A percentile compares a stretch with the other conserved stretches of the same genome.
Conservation (phyloP, 2,329 filamentous ascomycete species). For the Hypoxylon sp. region DNA sequence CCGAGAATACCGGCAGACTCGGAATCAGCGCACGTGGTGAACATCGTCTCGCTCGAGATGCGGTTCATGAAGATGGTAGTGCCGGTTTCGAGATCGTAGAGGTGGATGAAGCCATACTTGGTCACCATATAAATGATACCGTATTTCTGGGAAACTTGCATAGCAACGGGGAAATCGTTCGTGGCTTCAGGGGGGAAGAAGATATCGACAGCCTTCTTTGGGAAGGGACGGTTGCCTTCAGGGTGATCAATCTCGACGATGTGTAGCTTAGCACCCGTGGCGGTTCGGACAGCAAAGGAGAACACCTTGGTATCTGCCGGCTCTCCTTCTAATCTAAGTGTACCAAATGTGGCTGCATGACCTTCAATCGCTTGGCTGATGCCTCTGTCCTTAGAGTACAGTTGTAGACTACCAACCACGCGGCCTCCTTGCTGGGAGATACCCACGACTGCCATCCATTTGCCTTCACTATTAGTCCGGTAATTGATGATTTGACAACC, state of each 20-base stretch:
- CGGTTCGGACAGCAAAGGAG: constrained; percentile 93
- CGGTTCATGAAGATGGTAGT: constrained; percentile 99
- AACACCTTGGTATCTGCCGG: constrained; percentile 95
- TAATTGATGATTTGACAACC: constrained; percentile 99
- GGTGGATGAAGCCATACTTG: constrained; percentile 98
- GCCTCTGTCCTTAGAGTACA: constrained; percentile 95
- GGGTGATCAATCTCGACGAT: constrained; percentile 98
- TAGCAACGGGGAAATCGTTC: constrained; percentile 97
- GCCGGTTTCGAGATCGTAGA: constrained; percentile 97
- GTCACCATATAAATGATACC: constrained; percentile 97
- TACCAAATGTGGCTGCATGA: constrained; percentile 95
- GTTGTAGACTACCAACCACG: constrained; percentile 95
- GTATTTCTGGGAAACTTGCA: constrained; percentile 97
- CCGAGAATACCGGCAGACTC: constrained; percentile 91
- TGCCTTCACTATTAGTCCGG: constrained; percentile 92
- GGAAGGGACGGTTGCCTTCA: constrained; percentile 87
- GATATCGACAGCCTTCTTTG: constrained; percentile 97
- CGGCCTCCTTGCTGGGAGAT: constrained; percentile 95
- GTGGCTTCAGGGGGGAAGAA: constrained; percentile 97
- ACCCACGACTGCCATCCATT: constrained; percentile 98
- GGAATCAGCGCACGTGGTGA: constrained; percentile 88
- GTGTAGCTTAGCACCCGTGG: constrained; percentile 93
- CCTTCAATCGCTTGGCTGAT: constrained; percentile 99
- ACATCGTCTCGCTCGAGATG: constrained; percentile 99
- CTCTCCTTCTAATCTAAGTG: constrained; percentile 88